A percentile compares a stretch with the other conserved stretches of the same genome.
Evolutionary conservation across 2,329 filamentous ascomycete species (phyloP).

Genomic region (Colletotrichum aenigma): DNA sequence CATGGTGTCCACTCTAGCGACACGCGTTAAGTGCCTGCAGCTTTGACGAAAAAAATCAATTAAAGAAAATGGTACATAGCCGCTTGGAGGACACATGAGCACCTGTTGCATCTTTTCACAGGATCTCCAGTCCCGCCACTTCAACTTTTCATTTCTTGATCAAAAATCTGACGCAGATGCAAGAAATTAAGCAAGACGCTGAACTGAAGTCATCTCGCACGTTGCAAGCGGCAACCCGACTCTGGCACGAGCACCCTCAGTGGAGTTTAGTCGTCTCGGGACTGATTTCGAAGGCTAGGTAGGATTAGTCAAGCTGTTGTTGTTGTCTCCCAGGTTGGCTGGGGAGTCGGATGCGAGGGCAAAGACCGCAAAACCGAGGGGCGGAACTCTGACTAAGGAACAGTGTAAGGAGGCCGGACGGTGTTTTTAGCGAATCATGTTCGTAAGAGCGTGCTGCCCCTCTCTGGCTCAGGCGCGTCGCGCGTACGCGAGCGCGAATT

Average conservation of each 20-base stretch:
- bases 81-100: background rate
- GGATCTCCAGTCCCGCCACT: background rate
- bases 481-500: conserved; percentile 19
- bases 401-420: background rate
- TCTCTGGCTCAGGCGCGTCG: conserved; percentile 19
- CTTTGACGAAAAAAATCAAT: background rate
- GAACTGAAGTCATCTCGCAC: background rate
- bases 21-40: conserved; percentile 12
- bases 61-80: background rate
- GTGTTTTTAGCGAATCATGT: background rate
- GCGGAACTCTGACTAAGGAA: background rate
- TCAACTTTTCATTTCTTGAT: background rate
- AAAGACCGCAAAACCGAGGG: conserved; percentile 7
- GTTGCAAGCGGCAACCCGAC: conserved; percentile 6
- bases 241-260: background rate
- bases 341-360: conserved; percentile 14
- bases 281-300: conserved; percentile 9
- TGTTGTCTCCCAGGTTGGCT: conserved; percentile 12
- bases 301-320: conserved; percentile 9
- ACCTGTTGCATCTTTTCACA: background rate
- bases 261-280: background rate
- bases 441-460: background rate
- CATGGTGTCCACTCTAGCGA: background rate
- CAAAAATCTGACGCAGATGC: background rate
- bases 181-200: background rate